Base-by-base conservation (phyloP, 2,329 filamentous ascomycete genomes). In the Pseudogymnoascus sp. region DNA sequence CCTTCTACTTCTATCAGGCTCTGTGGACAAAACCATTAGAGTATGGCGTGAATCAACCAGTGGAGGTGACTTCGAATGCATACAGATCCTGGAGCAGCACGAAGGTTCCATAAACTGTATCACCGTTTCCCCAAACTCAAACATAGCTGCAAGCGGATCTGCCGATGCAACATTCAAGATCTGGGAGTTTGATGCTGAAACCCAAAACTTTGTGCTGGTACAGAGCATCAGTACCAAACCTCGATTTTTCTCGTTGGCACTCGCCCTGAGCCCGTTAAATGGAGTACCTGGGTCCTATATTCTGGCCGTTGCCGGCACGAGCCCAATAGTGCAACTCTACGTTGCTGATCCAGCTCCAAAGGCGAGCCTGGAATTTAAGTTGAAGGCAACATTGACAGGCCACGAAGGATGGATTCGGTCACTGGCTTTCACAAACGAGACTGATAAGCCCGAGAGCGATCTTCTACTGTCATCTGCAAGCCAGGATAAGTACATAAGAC, bases 401-500 rank as follows among this genome's bases (percentile, higher is more conserved):
- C 94, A 99, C 70, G 94, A 99, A 75, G 93, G 90, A 63, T 99
- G 94, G 94, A 86, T 99, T 55, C 83, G 93, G 58, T 93, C 91
- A 12, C 79, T 99, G 11, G 87, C 87, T 66, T 94, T 99, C 68
- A 83, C 84, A 1, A 78, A 78, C 64, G 90, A 94, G 71, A 81
- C 75, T 12, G 72, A 77, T 2, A 76, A 77, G 21, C 67, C 75
- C 0, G 74, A 77, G 0, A 83, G 83, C 61, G 92, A 97, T 72
- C 73, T 96, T 3, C 76, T 97, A 21, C 81, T 99, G 19, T 91
- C 93, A 0, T 97, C 93, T 10, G 92, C 92, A 21, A 97, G 93
- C 72, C 94, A 99, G 74, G 94, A 99, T 75, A 97, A 96, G 76
- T 99, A 97, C 70, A 88, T 97, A 64, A 89, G 94, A 41, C 82